Evolutionary conservation across 129 eudicot genomes (phyloP), one percentile per base, ranked within the genome.

Genomic region (Artemisia argyi): DNA sequence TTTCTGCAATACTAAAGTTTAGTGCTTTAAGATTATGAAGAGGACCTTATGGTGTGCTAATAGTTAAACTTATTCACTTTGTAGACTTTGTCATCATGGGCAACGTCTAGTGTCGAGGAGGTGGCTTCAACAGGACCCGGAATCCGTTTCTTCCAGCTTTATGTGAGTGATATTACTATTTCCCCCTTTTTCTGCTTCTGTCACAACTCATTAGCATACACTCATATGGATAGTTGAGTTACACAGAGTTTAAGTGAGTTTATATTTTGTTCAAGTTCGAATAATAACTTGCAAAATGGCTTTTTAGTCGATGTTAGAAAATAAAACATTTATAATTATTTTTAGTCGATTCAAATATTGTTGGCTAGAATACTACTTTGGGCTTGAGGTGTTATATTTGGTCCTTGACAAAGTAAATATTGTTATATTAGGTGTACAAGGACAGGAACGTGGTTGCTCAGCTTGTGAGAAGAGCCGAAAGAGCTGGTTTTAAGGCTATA

Each of bases 101-200:
- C 82, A 44, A 78, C 82, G 10, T 78, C 82, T 14, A 78, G 82
- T 72, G 82, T 78, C 16, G 82, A 78, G 82, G 82, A 78, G 73
- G 82, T 78, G 48, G 82, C 82, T 72, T 78, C 82, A 44, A 90
- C 97, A 7, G 96, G 98, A 69, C 87, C 91, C 39, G 98, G 96
- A 69, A 87, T 90, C 77, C 93, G 97, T 65, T 94, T 94, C 86
- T 94, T 94, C 86, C 99, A 94, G 84, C 93, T 94, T 78, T 90
- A 90, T 71, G 99, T 94, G 69, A 90, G 98, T 68, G 24, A 15
- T 64, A 59, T 68, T 55, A 52, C 71, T 26, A 12, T 16, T 16
- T 69, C 18, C 4, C 4, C 44, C 46, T 53, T 75, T 26, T 73
- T 17, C 6, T 56, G 39, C 3, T 1, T 19, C 15, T 56, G 50